Evolutionary conservation across 2,329 filamentous ascomycete species (phyloP), one percentile per base, ranked within the genome.

Genomic region (Neurospora sp.): DNA sequence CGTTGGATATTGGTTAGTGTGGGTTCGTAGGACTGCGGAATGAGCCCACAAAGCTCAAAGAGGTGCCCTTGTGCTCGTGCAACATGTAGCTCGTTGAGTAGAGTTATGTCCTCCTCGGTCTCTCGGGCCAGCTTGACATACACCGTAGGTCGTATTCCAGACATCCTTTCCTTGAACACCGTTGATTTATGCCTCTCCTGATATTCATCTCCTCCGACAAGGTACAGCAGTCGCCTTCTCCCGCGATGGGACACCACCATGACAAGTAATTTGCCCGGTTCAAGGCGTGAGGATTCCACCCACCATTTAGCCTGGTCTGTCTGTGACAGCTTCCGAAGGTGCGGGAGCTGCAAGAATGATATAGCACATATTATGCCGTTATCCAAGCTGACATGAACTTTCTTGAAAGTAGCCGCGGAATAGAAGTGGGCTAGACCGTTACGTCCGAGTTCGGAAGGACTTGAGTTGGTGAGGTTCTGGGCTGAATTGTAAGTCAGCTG

Each of bases 241-340:
- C 17, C 40, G 1, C 8, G 7, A 43, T 19, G 17, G 9, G 70
- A 69, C 3, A 75, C 73, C 0, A 74, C 71, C 17, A 76, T 70
- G 67, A 74, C 62, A 38, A 74, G 46, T 2, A 76, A 70, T 2
- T 71, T 69, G 15, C 70, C 74, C 4, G 42, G 68, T 11, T 74
- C 69, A 1, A 76, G 70, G 17, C 74, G 69, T n/a, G 73, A 72
- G 1, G 74, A 75, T 2, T 70, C 58, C 5, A 71, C 39, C 75
- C 75, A 76, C 75, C 75, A 76, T 0, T 69, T 70, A 13, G 68
- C 70, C 17, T 71, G 72, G 2, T 74, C 71, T 3, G 28, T 28
- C 1, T 23, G 2, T 10, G 68, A 67, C 9, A 38, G 11, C 1
- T 68, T 67, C 10, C 68, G 69, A 15, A 76, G 17, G 3, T 72